Conservation (phyloP, 2,329 filamentous ascomycete species). For the Chrysosporium queenslandicum region DNA sequence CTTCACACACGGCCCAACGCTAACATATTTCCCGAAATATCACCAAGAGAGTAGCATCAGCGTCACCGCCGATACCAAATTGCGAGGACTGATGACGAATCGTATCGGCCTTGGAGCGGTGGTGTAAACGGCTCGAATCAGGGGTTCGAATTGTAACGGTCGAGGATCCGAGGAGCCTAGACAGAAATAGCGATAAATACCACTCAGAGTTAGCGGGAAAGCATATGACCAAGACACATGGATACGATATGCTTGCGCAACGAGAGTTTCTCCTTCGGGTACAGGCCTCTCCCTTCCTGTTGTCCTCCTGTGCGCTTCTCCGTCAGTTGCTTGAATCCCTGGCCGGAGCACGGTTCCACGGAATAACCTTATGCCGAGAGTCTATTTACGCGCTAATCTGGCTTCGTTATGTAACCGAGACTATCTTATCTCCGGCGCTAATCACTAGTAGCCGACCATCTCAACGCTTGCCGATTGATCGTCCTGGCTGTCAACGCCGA, state of each 20-base stretch:
- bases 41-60: neutral
- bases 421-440: too few relatives aligned
- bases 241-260: too few relatives aligned
- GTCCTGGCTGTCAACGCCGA: too few relatives aligned
- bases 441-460: too few relatives aligned
- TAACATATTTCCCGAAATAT: slow-evolving; percentile 11
- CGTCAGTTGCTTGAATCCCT: neutral
- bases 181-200: neutral
- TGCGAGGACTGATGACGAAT: neutral
- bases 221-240: neutral
- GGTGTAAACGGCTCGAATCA: neutral
- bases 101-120: neutral
- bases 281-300: neutral
- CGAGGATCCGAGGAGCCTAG: neutral
- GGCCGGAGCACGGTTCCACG: neutral
- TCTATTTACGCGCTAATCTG: neutral
- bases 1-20: neutral
- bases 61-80: slow-evolving; percentile 1
- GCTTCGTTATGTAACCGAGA: too few relatives aligned
- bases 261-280: neutral
- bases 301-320: neutral
- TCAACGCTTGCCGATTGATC: too few relatives aligned
- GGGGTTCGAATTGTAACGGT: neutral
- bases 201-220: neutral
- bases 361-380: neutral